Evolutionary conservation across 208 protist genomes (phyloP).

Genomic region (Wallacemonas sp.): DNA sequence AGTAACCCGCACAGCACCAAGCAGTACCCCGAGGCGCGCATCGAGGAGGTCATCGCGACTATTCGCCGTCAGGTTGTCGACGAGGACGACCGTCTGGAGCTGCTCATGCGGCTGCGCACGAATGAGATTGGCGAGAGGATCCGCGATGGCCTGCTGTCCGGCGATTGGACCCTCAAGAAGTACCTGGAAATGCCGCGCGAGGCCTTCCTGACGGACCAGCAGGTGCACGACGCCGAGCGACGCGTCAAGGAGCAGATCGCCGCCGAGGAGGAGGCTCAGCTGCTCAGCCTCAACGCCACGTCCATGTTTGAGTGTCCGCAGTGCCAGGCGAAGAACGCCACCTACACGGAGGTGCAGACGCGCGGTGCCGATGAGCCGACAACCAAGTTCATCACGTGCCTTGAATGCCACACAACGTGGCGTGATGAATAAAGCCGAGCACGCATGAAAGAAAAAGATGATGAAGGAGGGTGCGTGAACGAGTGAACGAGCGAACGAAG

Average conservation of each 20-base stretch:
- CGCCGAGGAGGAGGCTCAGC: conserved; percentile 76
- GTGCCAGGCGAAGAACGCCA: conserved; percentile 85
- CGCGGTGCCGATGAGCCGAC: conserved; percentile 97
- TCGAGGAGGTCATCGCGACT: conserved; percentile 53
- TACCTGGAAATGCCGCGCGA: conserved; percentile 93
- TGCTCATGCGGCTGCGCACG: conserved; percentile 88
- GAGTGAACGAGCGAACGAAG: conserved; percentile 18
- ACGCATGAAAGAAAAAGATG: conserved; percentile 19
- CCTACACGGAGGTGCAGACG: conserved; percentile 95
- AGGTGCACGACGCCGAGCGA: conserved; percentile 82
- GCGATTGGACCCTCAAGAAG: conserved; percentile 78
- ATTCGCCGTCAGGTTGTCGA: conserved; percentile 53
- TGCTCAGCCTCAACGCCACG: conserved; percentile 51
- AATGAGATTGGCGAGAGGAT: conserved; percentile 51
- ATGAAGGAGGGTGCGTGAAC: neutral
- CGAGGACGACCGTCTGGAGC: conserved; percentile 82
- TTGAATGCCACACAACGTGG: conserved; percentile 92
- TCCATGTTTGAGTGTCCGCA: conserved; percentile 76
- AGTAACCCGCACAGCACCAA: conserved; percentile 52
- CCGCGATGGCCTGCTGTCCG: conserved; percentile 93
- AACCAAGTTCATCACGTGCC: conserved; percentile 96
- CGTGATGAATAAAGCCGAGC: conserved; percentile 55
- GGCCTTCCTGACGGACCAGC: conserved; percentile 94
- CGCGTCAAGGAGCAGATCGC: conserved; percentile 86
- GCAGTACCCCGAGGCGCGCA: conserved; percentile 27